Base-by-base conservation (phyloP, 1,139 yeast genomes). In the Hemisphaericaspora lyxosophila region DNA sequence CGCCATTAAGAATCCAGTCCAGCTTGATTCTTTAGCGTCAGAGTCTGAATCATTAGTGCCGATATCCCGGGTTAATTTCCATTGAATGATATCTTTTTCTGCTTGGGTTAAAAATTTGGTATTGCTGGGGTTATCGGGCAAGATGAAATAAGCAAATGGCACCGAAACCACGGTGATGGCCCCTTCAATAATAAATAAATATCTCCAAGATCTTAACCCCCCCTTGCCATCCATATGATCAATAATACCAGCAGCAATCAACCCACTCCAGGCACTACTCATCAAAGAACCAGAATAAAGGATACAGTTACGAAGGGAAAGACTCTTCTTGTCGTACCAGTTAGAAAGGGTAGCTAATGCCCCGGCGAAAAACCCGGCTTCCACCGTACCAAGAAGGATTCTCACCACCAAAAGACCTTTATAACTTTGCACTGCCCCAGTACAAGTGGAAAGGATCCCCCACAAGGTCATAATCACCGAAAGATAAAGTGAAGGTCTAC, bases 261-360 rank as follows among this genome's bases (percentile, higher is more conserved):
- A 77, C 41, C 95, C 94, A 40, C 88, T 85, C 60, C 85, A 85
- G 4, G 90, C 95, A 55, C 92, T 89, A 18, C 90, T 85, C 43
- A 84, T 68, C 50, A 83, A 75, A 11, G 87, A 79, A 34, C 87
- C 83, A 31, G 83, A 69, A 52, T 75, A 78, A 47, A 82, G 67
- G 40, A 80, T 62, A 11, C 86, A 75, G 52, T 76, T 73, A 53
- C 88, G 66, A 29, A 74, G 60, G 7, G 80, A 64, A 43, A 74
- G 60, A 41, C 74, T 75, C 39, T 66, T 67, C 43, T 71, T 63
- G 31, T 67, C 66, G 47, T 76, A 76, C 70, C 77, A 76, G 46
- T 68, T 66, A 14, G 78, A 69, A 38, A 75, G 60, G 27, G 71
- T 64, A 47, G 69, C 64, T 36, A 75, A 66, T 31, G 74, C 70